phyloP scores from a whole-genome alignment of 139 green algal genomes.

The Auxenochlorella pyrenoidosa region DNA sequence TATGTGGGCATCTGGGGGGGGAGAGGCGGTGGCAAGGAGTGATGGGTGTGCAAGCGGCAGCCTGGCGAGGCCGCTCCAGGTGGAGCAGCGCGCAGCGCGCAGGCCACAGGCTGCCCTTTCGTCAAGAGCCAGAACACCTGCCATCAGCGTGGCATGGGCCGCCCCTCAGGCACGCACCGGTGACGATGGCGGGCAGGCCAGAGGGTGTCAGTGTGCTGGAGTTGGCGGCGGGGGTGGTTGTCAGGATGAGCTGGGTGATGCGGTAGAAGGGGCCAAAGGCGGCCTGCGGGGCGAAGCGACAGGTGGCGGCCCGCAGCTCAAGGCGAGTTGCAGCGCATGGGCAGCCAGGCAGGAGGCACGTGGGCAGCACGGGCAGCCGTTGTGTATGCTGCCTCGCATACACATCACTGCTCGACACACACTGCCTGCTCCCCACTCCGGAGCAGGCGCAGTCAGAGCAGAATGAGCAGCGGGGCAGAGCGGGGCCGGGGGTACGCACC shows the following conservation, averaged over 20 bases:
- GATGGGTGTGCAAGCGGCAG: neutral
- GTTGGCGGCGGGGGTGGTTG: constrained; percentile 45
- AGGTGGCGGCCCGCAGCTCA: neutral
- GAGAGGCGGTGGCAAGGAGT: neutral
- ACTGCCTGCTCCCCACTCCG: too few species aligned
- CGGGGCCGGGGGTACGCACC: too few species aligned
- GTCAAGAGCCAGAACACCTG: neutral
- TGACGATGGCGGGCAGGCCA: constrained; percentile 75
- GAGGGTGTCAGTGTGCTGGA: constrained; percentile 31
- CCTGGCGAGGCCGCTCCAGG: neutral
- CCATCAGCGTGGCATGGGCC: neutral
- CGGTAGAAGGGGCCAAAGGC: constrained; percentile 94
- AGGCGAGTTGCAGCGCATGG: too few species aligned
- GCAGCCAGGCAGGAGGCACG: neutral
- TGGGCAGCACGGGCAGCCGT: too few species aligned
- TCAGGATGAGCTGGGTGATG: constrained; percentile 83
- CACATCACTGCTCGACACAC: too few species aligned
- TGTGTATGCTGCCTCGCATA: too few species aligned
- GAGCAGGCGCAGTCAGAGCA: too few species aligned
- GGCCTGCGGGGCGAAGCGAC: constrained; percentile 27
- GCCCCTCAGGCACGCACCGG: neutral
- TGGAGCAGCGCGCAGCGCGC: too few species aligned
- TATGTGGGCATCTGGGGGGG: constrained; percentile 60
- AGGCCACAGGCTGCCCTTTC: too few species aligned
- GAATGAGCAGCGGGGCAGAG: too few species aligned